Percentiles rank a stretch among this genome's conserved stretches.
phyloP scores from a whole-genome alignment of 2,329 filamentous ascomycete species.

The Fusarium neocosmosporiellum region DNA sequence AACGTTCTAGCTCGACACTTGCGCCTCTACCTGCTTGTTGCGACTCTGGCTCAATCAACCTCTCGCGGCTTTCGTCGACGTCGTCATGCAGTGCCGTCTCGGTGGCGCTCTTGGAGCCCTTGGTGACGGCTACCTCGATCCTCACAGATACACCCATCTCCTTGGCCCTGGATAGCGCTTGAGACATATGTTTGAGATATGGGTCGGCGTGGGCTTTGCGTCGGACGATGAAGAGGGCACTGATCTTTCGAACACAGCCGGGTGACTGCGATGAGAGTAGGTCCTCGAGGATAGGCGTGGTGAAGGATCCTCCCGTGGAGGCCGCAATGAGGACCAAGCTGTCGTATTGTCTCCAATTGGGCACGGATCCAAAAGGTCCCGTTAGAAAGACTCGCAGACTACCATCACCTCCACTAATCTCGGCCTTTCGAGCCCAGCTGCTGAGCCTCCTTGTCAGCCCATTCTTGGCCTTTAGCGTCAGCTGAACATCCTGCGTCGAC shows the following conservation, averaged over 20 bases:
- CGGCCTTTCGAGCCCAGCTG: constrained; percentile 34
- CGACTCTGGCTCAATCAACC: constrained; percentile 33
- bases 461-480: constrained; percentile 39
- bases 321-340: constrained; percentile 35
- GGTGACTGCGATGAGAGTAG: constrained; percentile 32
- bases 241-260: constrained; percentile 37
- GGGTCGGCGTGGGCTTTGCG: constrained; percentile 32
- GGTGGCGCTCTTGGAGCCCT: not conserved
- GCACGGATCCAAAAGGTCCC: constrained; percentile 34
- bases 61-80: constrained; percentile 35
- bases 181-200: constrained; percentile 31
- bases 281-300: constrained; percentile 37
- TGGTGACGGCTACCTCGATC: constrained; percentile 38
- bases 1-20: constrained; percentile 36
- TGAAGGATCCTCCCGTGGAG: constrained; percentile 41
- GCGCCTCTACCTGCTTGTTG: constrained; percentile 4
- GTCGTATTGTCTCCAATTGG: constrained; percentile 43
- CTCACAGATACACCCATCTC: constrained; percentile 37
- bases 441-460: constrained; percentile 39
- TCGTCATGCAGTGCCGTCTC: constrained; percentile 10
- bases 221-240: constrained; percentile 35
- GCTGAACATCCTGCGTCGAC: constrained; percentile 30
- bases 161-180: constrained; percentile 30
- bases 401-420: constrained; percentile 20
- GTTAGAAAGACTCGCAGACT: constrained; percentile 34